Base-by-base conservation (phyloP, 148 eudicot species). In the Cornus suecica region DNA sequence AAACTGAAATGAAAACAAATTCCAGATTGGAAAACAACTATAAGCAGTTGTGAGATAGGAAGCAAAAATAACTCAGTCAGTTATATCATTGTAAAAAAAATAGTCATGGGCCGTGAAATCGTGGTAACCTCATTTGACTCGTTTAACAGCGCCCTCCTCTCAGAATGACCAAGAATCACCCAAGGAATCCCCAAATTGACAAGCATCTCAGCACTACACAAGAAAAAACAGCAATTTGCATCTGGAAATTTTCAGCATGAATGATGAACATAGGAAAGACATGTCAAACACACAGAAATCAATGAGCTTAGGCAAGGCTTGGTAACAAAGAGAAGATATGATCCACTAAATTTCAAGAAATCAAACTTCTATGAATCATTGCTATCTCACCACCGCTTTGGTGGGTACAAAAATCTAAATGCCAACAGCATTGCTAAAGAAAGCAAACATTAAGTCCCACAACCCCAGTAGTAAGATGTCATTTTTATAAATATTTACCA, bases 111-210 rank as follows among this genome's bases (percentile, higher is more conserved):
- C 28, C 54, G 23, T n/a, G 56, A 66, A 58, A 68, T 10, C 67
- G 0, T 52, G n/a, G 28, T 37, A 84, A 93, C 98, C 92, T 93
- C 97, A 76, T 83, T 87, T 34, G 96, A 75, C 83, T 93, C 98
- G 29, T 78, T 83, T 41, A 93, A 72, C 45, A 93, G 71, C 73
- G 69, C 76, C 71, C 98, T 93, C 79, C 98, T 91, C 66, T 93
- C 98, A 67, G 97, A 93, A 76, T 91, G 97, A 74, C 98, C 98
- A 77, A 91, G 90, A 83, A 93, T 93, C 74, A 91, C 98, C 97
- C 97, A 93, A 32, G 94, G 94, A 81, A 93, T 73, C 69, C 74
- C 86, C 77, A 93, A 71, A 74, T 91, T 86, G 77, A 78, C 88
- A 71, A 93, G 98, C 98, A 93, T 93, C 91, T 91, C 98, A 27